phyloP scores from a whole-genome alignment of 2,329 filamentous ascomycete genomes.

The Monosporascus sp. region DNA sequence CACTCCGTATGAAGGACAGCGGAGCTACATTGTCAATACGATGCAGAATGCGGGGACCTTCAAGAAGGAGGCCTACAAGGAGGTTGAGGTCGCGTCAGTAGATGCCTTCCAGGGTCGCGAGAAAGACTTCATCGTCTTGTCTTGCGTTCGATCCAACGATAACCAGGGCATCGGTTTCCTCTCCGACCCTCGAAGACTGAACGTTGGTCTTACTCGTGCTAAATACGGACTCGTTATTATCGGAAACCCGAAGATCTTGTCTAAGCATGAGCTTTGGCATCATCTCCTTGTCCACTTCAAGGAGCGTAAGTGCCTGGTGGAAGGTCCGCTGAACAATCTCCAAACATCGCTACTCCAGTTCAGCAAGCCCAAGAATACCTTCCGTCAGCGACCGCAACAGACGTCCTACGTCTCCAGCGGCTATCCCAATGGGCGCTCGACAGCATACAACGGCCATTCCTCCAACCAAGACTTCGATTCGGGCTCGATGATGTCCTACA shows the following conservation, averaged over 20 bases:
- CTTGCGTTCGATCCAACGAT: conserved; percentile 96
- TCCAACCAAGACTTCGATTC: conserved; percentile 60
- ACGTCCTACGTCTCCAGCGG: conserved; percentile 58
- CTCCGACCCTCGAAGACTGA: conserved; percentile 93
- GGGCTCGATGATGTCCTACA: conserved; percentile 88
- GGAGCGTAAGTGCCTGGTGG: conserved; percentile 90
- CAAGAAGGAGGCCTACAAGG: conserved; percentile 98
- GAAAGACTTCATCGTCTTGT: conserved; percentile 98
- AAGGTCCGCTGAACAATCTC: conserved; percentile 92
- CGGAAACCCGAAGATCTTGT: conserved; percentile 93
- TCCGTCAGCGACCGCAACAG: conserved; percentile 75
- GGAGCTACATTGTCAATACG: conserved; percentile 97
- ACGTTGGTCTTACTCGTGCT: conserved; percentile 92
- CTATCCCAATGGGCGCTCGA: conserved; percentile 26
- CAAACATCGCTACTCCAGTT: conserved; percentile 94
- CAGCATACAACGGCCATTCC: conserved; percentile 37
- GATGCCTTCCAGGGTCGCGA: conserved; percentile 98
- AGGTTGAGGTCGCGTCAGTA: conserved; percentile 95
- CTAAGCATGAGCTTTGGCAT: conserved; percentile 98
- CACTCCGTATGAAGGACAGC: conserved; percentile 96
- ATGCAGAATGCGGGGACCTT: conserved; percentile 97
- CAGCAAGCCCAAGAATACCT: conserved; percentile 85
- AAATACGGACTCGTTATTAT: conserved; percentile 96
- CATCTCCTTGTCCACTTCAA: conserved; percentile 94
- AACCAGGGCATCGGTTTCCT: conserved; percentile 99